A percentile compares a stretch with the other conserved stretches of the same genome.
Conservation (phyloP, 768 basidiomycete species). For the Boletus reticuloceps region DNA sequence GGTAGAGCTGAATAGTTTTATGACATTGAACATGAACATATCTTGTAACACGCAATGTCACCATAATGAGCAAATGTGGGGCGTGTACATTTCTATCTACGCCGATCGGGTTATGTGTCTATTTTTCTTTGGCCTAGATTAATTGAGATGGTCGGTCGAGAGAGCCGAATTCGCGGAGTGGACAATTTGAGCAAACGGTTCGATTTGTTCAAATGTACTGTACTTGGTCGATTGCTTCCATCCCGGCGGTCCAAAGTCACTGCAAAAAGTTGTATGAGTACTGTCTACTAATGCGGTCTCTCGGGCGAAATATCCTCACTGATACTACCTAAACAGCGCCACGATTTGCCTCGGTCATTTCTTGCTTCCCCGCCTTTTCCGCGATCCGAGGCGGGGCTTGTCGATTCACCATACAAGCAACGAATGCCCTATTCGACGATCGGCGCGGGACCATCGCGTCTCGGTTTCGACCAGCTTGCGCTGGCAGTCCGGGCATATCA, state of each 20-base stretch:
- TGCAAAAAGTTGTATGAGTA: too few relatives aligned
- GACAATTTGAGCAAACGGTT: conserved; percentile 11
- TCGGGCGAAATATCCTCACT: too few relatives aligned
- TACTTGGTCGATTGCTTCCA: conserved; percentile 5
- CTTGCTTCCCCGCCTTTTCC: neutral
- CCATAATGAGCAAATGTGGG: neutral
- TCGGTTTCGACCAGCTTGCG: neutral
- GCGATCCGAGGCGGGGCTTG: neutral
- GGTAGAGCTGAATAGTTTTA: neutral
- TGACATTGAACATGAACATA: too few relatives aligned
- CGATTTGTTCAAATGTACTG: neutral
- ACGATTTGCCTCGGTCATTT: neutral
- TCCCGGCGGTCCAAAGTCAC: conserved; percentile 1
- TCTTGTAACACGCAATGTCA: neutral
- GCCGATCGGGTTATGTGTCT: conserved; percentile 1
- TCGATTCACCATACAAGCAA: neutral
- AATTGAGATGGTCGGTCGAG: neutral
- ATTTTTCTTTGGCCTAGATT: conserved; percentile 1
- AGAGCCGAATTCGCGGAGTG: conserved; percentile 19
- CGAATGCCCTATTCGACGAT: too few relatives aligned
- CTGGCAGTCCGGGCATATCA: neutral
- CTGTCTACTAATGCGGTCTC: too few relatives aligned
- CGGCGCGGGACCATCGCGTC: neutral
- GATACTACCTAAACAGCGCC: too few relatives aligned
- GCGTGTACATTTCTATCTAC: conserved; percentile 4